These are phyloP conservation scores for Kwoniella sp. DNA, from an alignment of 768 basidiomycete species.

Conservation along the genomic window DNA sequence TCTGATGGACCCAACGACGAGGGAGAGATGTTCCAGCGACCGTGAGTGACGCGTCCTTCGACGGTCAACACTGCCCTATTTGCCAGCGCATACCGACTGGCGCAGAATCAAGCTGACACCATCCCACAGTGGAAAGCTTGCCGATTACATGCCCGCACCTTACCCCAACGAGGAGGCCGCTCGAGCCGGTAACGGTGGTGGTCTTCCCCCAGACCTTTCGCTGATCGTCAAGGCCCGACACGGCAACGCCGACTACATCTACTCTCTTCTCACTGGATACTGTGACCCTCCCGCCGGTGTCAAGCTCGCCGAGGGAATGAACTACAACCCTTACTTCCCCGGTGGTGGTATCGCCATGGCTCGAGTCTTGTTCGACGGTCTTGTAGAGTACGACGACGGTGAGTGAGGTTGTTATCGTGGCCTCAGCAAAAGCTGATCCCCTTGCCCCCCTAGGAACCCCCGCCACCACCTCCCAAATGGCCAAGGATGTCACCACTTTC, in stretches of 20 bases:
- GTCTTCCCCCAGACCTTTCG: slow-evolving; percentile 92
- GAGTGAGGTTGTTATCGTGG: slow-evolving; percentile 29
- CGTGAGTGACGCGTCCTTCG: slow-evolving; percentile 50
- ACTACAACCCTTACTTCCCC: slow-evolving; percentile 90
- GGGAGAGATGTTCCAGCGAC: slow-evolving; percentile 98
- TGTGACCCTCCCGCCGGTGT: slow-evolving; percentile 79
- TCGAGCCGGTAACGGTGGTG: slow-evolving; percentile 86
- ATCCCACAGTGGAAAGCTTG: slow-evolving; percentile 70
- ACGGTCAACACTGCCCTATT: background rate
- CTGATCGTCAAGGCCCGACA: slow-evolving; percentile 98
- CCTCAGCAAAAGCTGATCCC: background rate
- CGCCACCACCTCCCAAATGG: slow-evolving; percentile 96
- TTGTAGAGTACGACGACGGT: slow-evolving; percentile 97
- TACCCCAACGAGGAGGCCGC: slow-evolving; percentile 99
- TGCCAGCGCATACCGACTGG: background rate
- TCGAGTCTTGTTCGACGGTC: slow-evolving; percentile 86
- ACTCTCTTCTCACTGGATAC: slow-evolving; percentile 94
- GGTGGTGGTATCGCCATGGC: slow-evolving; percentile 97
- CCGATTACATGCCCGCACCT: slow-evolving; percentile 90
- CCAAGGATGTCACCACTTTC: slow-evolving; percentile 96
- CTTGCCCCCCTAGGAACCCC: slow-evolving; percentile 65
- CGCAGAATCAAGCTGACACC: background rate
- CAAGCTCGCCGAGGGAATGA: slow-evolving; percentile 72
- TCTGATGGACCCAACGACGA: slow-evolving; percentile 87
- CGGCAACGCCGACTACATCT: slow-evolving; percentile 93